Evolutionary conservation across 2,329 filamentous ascomycete species (phyloP).

Genomic region (Penicillium sp.): DNA sequence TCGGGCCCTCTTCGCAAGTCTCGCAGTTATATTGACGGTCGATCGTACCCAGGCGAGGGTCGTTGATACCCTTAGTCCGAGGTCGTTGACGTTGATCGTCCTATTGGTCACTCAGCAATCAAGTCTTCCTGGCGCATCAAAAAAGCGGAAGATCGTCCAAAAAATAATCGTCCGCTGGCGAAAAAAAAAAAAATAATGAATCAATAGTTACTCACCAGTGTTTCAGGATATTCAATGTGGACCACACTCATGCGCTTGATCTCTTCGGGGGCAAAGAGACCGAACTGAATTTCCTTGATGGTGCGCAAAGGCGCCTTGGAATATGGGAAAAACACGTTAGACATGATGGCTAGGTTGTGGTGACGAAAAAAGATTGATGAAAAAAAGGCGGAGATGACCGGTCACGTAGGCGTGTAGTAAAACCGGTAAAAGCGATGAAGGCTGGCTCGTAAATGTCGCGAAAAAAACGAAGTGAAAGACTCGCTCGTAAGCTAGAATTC

Average conservation of each 20-base stretch:
- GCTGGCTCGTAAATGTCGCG: constrained; percentile 15
- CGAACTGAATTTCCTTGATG: constrained; percentile 98
- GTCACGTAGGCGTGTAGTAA: constrained; percentile 9
- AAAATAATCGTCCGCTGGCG: not conserved
- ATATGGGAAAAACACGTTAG: constrained; percentile 85
- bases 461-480: constrained; percentile 18
- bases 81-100: constrained; percentile 91
- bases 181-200: too few relatives aligned
- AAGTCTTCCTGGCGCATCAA: not conserved
- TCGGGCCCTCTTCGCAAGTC: constrained; percentile 93
- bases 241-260: constrained; percentile 98
- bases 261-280: constrained; percentile 94
- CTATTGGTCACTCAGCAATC: constrained; percentile 32
- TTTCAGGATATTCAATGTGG: constrained; percentile 97
- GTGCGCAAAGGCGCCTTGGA: constrained; percentile 95
- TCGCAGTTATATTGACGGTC: constrained; percentile 94
- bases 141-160: not conserved
- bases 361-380: constrained; percentile 11
- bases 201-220: constrained; percentile 62
- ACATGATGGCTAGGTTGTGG: constrained; percentile 62
- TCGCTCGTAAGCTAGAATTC: constrained; percentile 9
- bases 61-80: constrained; percentile 87
- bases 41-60: constrained; percentile 92
- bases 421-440: constrained; percentile 16
- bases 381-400: constrained; percentile 9